Evolutionary conservation across 2,329 filamentous ascomycete species (phyloP), one percentile per base, ranked within the genome.

Genomic region (Penicillium corylophilum): DNA sequence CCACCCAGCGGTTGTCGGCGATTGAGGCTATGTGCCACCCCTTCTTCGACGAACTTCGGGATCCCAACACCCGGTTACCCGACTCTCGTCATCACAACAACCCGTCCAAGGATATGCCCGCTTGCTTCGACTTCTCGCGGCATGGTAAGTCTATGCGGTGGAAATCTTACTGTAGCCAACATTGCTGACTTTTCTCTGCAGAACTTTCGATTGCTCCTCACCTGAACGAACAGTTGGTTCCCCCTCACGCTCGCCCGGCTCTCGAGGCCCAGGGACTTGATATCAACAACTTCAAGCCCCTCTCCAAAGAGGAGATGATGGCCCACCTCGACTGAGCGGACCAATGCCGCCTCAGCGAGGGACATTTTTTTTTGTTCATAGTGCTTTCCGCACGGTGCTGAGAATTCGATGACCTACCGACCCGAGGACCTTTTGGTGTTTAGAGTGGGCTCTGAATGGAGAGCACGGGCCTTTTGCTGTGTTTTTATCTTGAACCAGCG

Each of bases 21-120:
- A 86, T 99, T 57, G 90, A 97, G 67, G 94, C 94, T 46, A 96
- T 99, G 92, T 88, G 95, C 51, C 94, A 99, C 67, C 91, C 94
- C 33, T 99, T 97, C 82, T 99, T 99, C 68, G 93, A 99, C 68
- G 94, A 99, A 75, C 81, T 99, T 57, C 85, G 94, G 66, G 91
- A 96, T 66, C 90, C 91, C n/a, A 85, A 74, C 71, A 97, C 92
- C 54, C 89, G 88, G 72, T 81, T 99, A 60, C 94, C 93, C 9
- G 94, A 99, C 72, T 99, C 94, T 22, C 88, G 94, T 70, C 91
- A 96, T 75, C 84, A 89, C 56, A 89, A 88, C 61, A 88, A 88
- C 55, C 81, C 88, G 42, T 75, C 88, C 44, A 88, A 88, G 70
- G 92, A 96, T 55, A 77, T 99, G 46, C 94, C 94, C 20, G 81